phyloP scores from a whole-genome alignment of 2,329 filamentous ascomycete species.

The Alternaria gaisen region DNA sequence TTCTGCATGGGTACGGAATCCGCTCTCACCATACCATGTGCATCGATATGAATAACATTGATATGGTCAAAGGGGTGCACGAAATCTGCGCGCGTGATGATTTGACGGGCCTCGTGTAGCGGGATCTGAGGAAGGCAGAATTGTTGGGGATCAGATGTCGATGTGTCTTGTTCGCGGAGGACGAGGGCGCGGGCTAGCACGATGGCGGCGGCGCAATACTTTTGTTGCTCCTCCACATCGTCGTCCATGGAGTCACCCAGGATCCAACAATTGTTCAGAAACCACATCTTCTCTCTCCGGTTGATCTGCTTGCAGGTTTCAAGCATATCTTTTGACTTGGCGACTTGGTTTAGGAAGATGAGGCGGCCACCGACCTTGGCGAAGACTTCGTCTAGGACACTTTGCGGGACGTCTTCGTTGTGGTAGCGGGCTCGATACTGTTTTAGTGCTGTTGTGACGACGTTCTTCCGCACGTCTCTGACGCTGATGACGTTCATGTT shows the following conservation, averaged over 20 bases:
- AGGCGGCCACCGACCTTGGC: slow-evolving; percentile 87
- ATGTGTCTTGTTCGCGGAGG: slow-evolving; percentile 70
- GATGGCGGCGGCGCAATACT: slow-evolving; percentile 94
- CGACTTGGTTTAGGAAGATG: slow-evolving; percentile 86
- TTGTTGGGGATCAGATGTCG: slow-evolving; percentile 64
- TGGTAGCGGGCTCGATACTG: slow-evolving; percentile 81
- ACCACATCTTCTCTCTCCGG: slow-evolving; percentile 76
- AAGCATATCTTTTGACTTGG: slow-evolving; percentile 84
- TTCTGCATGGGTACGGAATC: slow-evolving; percentile 96
- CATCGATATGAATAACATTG: slow-evolving; percentile 95
- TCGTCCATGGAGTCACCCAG: slow-evolving; percentile 83
- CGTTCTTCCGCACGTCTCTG: slow-evolving; percentile 77
- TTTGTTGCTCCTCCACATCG: slow-evolving; percentile 97
- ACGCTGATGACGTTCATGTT: slow-evolving; percentile 92
- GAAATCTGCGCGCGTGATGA: slow-evolving; percentile 96
- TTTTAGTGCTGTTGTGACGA: slow-evolving; percentile 77
- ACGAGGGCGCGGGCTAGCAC: slow-evolving; percentile 89
- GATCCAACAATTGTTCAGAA: slow-evolving; percentile 80
- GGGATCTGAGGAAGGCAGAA: slow-evolving; percentile 78
- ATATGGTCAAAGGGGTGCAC: slow-evolving; percentile 89
- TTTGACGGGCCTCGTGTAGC: slow-evolving; percentile 61
- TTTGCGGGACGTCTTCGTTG: slow-evolving; percentile 64
- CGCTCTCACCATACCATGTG: slow-evolving; percentile 82
- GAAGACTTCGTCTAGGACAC: slow-evolving; percentile 79
- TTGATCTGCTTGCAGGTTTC: slow-evolving; percentile 76